Conservation (phyloP, 2,329 filamentous ascomycete genomes). For the Penicillium freii region DNA sequence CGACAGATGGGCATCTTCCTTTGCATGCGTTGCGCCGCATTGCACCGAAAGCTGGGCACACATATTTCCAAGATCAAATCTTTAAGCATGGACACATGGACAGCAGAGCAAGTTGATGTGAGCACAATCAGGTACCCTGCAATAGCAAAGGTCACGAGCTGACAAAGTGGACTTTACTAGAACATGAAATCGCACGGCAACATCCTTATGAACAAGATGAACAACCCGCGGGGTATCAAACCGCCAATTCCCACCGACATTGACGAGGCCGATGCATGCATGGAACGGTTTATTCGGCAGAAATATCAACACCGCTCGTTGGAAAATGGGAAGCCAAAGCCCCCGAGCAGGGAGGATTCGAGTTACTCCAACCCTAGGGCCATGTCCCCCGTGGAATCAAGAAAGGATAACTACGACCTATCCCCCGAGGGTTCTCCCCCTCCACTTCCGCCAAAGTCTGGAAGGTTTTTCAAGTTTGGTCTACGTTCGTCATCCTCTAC, state of each 20-base stretch:
- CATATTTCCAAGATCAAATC: conserved; percentile 99
- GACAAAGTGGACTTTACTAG: conserved; percentile 61
- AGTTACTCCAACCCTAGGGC: conserved; percentile 48
- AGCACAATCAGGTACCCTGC: conserved; percentile 33
- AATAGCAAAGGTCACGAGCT: conserved; percentile 61
- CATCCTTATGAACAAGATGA: conserved; percentile 76
- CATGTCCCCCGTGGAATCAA: conserved; percentile 6
- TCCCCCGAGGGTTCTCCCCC: conserved; percentile 56
- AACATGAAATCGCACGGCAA: conserved; percentile 96
- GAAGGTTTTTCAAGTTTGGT: conserved; percentile 61
- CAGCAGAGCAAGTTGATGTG: conserved; percentile 93
- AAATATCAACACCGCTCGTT: conserved; percentile 76
- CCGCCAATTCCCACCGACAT: conserved; percentile 83
- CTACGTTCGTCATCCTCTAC: conserved; percentile 69
- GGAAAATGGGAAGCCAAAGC: conserved; percentile 46
- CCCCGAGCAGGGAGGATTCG: conserved; percentile 54
- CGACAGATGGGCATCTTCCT: conserved; percentile 85
- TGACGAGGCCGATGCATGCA: conserved; percentile 88
- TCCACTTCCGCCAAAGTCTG: conserved; percentile 60
- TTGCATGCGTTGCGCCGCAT: conserved; percentile 93
- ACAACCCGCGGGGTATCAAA: conserved; percentile 80
- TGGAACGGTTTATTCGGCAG: conserved; percentile 92
- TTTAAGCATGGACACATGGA: conserved; percentile 97
- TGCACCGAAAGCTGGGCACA: conserved; percentile 94
- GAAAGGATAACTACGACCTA: conserved; percentile 4